A percentile compares a stretch with the other conserved stretches of the same genome.
Conservation (phyloP, 2,329 filamentous ascomycete species). For the Lomentospora prolificans region DNA sequence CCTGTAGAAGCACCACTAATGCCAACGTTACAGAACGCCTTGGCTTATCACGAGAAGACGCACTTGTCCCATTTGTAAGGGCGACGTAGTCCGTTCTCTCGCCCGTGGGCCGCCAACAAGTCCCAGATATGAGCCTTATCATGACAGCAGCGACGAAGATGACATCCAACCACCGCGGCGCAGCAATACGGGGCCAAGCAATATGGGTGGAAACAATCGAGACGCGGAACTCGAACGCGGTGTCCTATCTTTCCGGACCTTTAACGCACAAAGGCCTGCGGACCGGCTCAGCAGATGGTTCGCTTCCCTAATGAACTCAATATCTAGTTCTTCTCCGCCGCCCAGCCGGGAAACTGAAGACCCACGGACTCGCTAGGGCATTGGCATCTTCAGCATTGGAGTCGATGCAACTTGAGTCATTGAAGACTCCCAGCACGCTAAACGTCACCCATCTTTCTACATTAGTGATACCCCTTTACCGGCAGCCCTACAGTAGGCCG, state of each 20-base stretch:
- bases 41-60: conserved; percentile 92
- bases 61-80: conserved; percentile 98
- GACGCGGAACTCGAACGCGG: conserved; percentile 5
- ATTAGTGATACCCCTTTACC: conserved; percentile 5
- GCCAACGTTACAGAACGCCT: conserved; percentile 56
- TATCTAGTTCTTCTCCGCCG: not conserved
- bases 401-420: not conserved
- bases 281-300: conserved; percentile 4
- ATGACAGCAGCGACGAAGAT: conserved; percentile 40
- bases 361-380: not conserved
- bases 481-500: not conserved
- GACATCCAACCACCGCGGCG: not conserved
- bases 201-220: not conserved
- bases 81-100: conserved; percentile 74
- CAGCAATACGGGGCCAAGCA: conserved; percentile 1
- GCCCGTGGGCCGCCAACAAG: conserved; percentile 42
- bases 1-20: conserved; percentile 9
- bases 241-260: not conserved
- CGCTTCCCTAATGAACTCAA: not conserved
- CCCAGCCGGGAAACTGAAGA: conserved; percentile 2
- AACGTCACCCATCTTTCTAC: too few relatives aligned
- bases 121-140: conserved; percentile 44
- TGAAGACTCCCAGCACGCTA: too few relatives aligned
- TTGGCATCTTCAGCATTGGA: not conserved
- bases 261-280: not conserved